phyloP scores from a whole-genome alignment of 352 stramenopile genomes.

The Phytopythium oedochilum region DNA sequence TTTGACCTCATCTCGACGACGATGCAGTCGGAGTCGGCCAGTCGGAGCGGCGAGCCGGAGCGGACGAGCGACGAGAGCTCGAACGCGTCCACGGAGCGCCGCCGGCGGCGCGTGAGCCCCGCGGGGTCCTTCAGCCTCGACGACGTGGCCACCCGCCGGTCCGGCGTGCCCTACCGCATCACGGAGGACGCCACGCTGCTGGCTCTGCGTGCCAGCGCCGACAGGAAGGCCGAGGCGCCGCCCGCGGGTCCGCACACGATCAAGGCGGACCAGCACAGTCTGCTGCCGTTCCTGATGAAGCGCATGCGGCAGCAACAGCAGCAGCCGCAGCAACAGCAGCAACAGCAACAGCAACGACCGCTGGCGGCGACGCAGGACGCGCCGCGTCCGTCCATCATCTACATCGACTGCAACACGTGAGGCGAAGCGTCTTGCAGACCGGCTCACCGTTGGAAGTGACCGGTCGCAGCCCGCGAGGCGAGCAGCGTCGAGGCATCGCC shows the following conservation, averaged over 20 bases:
- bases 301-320: not conserved
- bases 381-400: conserved; percentile 3
- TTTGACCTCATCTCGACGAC: conserved; percentile 7
- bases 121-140: conserved; percentile 3
- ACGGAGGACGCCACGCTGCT: not conserved
- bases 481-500: not conserved
- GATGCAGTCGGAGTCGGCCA: no score
- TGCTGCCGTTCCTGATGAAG: not conserved
- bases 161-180: conserved; percentile 6
- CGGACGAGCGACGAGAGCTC: not conserved
- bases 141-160: not conserved
- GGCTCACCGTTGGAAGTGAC: conserved; percentile 1
- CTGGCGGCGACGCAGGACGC: not conserved
- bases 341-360: not conserved
- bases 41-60: not conserved
- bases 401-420: not conserved
- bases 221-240: not conserved
- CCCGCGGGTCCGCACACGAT: not conserved
- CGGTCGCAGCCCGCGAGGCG: not conserved
- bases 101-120: not conserved
- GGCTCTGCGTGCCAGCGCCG: not conserved
- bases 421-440: not conserved
- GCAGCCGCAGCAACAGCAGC: not conserved
- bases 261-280: not conserved
- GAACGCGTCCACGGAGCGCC: not conserved